Conservation (phyloP, 1,284 basidiomycete species). For the Puccinia hordei region DNA sequence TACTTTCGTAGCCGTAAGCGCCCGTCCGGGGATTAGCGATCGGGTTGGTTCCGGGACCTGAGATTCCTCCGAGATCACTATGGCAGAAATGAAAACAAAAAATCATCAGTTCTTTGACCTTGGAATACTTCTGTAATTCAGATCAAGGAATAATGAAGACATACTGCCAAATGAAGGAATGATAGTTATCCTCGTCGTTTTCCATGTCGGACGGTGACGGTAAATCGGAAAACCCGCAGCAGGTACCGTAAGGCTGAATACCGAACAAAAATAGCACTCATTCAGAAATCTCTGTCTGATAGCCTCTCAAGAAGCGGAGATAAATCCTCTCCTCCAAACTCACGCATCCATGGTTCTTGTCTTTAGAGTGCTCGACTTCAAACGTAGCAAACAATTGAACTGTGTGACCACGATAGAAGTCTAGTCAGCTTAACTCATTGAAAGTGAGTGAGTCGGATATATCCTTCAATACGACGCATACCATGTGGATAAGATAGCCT, state of each 20-base stretch:
- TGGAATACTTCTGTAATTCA: too few species aligned
- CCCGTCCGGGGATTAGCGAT: constrained; percentile 33
- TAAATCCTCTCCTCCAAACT: background rate
- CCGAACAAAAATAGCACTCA: background rate
- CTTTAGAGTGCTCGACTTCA: constrained; percentile 34
- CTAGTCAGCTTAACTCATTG: background rate
- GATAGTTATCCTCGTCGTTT: constrained; percentile 27
- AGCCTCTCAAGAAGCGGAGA: background rate
- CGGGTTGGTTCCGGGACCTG: constrained; percentile 23
- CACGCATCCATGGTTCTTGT: constrained; percentile 44
- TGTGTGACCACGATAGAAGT: background rate
- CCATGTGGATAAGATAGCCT: constrained; percentile 41
- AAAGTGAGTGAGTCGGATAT: too few species aligned
- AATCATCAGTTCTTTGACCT: background rate
- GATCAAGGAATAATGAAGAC: background rate
- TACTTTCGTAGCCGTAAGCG: constrained; percentile 24
- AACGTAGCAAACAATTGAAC: constrained; percentile 39
- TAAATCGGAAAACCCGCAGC: constrained; percentile 29
- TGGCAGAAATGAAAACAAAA: background rate
- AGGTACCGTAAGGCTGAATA: constrained; percentile 42
- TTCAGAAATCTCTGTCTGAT: background rate
- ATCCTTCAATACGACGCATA: background rate
- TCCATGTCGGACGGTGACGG: constrained; percentile 28
- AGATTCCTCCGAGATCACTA: constrained; percentile 17
- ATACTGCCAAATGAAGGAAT: constrained; percentile 49